Evolutionary conservation across 164 flowering plant genomes (phyloP), one percentile per base, ranked within the genome.

Genomic region (Kingdonia uniflora): DNA sequence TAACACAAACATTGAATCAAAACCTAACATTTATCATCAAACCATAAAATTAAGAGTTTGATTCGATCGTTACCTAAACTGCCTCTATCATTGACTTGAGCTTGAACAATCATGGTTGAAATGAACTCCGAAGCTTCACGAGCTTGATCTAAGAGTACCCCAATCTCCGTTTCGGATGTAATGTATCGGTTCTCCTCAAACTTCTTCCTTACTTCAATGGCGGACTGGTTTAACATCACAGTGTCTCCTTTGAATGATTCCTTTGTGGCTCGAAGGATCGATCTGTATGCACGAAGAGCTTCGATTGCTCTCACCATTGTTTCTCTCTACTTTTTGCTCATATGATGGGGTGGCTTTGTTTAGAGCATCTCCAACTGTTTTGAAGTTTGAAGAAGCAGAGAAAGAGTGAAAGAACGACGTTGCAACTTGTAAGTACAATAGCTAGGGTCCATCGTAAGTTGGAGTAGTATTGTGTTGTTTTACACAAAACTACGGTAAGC

Each of bases 41-140:
- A n/a, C n/a, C n/a, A n/a, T n/a, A n/a, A n/a, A n/a, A n/a, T n/a
- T n/a, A n/a, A n/a, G n/a, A n/a, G n/a, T n/a, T n/a, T n/a, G n/a
- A n/a, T n/a, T n/a, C n/a, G n/a, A n/a, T n/a, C 15, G 1, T 56
- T 80, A 89, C 95, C 94, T 68, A 76, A 89, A 16, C 77, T 80
- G 47, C 95, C 95, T 1, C 72, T 65, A 1, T 72, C 55, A 55
- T 77, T 86, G 68, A 77, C 84, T 55, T 74, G 74, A 61, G 97
- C 95, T 59, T 86, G 95, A 59, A 89, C 90, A 62, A 86, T 82
- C 90, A 82, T 86, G 76, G 64, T 82, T 63, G 92, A 63, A 58
- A 89, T 75, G 81, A 86, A 89, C 25, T 74, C 51, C 7, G 90
- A 67, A 43, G 97, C 97, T 57, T 84, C 82, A 6, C 70, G 71